Percentiles rank a stretch among this genome's conserved stretches.
Evolutionary conservation across 495 filamentous ascomycete species (phyloP).

Genomic region (Cetradonia linearis): DNA sequence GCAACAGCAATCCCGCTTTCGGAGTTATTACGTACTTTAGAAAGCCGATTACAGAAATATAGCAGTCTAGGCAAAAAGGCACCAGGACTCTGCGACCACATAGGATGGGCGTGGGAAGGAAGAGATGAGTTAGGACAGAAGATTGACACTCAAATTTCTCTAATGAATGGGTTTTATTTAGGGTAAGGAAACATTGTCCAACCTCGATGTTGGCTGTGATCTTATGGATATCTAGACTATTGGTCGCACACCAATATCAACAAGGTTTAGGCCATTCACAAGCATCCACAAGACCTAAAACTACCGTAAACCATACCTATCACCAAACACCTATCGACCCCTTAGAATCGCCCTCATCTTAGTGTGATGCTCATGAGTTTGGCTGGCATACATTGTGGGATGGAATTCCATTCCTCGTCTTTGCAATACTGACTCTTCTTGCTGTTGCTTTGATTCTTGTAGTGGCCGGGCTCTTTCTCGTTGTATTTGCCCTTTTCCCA

Average conservation of each 20-base stretch:
- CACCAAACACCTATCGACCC: not conserved
- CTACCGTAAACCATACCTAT: not conserved
- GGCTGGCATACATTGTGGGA: constrained; percentile 1
- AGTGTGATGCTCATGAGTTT: not conserved
- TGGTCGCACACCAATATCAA: not conserved
- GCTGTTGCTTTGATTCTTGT: not conserved
- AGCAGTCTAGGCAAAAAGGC: not conserved
- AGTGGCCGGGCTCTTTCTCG: not conserved
- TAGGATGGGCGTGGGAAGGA: not conserved
- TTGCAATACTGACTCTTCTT: not conserved
- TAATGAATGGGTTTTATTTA: not conserved
- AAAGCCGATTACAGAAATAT: not conserved
- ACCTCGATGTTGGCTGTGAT: not conserved
- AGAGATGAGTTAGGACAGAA: not conserved
- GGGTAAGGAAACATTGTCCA: not conserved
- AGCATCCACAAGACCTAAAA: not conserved
- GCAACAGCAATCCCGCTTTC: not conserved
- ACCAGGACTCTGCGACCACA: not conserved
- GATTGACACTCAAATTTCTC: not conserved
- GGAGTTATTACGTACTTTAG: not conserved
- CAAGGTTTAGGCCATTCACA: not conserved
- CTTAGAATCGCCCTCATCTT: not conserved
- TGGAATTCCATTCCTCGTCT: not conserved
- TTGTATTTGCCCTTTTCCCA: not conserved
- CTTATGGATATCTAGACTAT: not conserved